phyloP scores from a whole-genome alignment of 73 alveolate genomes.

The Diophrys sp. region DNA sequence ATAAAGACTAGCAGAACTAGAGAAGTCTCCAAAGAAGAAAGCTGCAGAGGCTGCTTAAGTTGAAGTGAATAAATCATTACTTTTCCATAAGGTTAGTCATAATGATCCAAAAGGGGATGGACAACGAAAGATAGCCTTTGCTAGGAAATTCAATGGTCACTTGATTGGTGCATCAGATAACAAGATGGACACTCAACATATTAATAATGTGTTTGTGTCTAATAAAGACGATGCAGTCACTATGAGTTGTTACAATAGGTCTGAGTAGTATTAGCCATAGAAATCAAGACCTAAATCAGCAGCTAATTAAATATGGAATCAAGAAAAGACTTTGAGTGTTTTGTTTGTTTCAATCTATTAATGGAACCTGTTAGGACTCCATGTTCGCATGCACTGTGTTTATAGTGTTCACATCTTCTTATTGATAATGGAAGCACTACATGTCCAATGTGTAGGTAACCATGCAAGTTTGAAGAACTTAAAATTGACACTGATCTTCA shows the following conservation, averaged over 20 bases:
- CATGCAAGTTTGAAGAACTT: no score
- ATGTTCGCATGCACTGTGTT: no score
- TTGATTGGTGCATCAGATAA: background rate
- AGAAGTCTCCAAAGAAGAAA: background rate
- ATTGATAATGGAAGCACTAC: no score
- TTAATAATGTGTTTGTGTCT: background rate
- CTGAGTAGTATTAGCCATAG: background rate
- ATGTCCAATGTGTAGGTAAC: no score
- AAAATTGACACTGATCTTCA: no score
- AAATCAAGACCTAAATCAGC: background rate
- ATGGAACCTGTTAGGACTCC: no score
- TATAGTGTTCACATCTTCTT: no score
- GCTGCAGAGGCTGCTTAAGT: background rate
- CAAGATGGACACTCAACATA: background rate
- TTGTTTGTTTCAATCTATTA: no score
- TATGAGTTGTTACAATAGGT: background rate
- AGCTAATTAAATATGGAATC: no score
- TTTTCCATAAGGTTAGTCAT: background rate
- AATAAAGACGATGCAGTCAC: background rate
- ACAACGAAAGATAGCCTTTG: background rate
- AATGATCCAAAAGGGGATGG: conserved; percentile 1
- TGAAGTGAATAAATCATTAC: background rate
- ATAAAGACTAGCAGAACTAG: no score
- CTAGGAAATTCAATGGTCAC: conserved; percentile 1
- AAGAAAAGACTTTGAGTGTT: no score